Evolutionary conservation across 1,284 basidiomycete genomes (phyloP).

Genomic region (Apiotrichum brassicae): DNA sequence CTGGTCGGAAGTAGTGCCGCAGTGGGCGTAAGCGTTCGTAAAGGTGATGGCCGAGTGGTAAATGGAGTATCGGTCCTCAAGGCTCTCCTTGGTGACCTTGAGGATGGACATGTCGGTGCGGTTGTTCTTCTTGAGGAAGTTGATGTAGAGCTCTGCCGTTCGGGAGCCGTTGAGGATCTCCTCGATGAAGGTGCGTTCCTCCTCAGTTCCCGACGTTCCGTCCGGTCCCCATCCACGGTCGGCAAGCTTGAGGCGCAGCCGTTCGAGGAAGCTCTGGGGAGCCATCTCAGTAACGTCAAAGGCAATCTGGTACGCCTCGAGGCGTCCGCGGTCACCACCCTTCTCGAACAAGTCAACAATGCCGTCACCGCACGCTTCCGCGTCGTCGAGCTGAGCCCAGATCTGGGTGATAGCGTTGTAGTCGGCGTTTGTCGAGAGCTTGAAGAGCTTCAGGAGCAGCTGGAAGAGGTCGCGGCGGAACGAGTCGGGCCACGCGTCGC

Average conservation of each 20-base stretch:
- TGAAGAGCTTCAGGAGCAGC: conserved; percentile 71
- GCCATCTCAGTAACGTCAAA: conserved; percentile 92
- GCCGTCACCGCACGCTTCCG: conserved; percentile 51
- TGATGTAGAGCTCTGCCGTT: conserved; percentile 81
- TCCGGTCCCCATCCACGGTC: conserved; percentile 31
- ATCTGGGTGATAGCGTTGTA: conserved; percentile 75
- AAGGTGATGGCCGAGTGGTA: conserved; percentile 92
- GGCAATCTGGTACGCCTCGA: conserved; percentile 84
- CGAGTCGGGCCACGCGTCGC: conserved; percentile 38
- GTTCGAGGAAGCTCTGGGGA: conserved; percentile 81
- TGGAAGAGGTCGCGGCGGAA: conserved; percentile 52
- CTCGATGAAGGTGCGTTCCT: conserved; percentile 39
- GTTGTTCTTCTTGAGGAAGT: conserved; percentile 90
- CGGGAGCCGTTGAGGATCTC: conserved; percentile 77
- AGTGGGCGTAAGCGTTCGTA: conserved; percentile 92
- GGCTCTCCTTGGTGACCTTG: conserved; percentile 79
- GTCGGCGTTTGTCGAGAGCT: conserved; percentile 59
- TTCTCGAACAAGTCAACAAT: conserved; percentile 41
- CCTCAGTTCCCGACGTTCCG: conserved; percentile 56
- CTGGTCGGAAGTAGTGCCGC: conserved; percentile 85
- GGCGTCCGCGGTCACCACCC: conserved; percentile 47
- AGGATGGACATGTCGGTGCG: conserved; percentile 83
- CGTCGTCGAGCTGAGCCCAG: conserved; percentile 75
- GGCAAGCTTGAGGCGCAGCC: conserved; percentile 47
- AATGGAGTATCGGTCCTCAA: conserved; percentile 91